Evolutionary conservation across 164 flowering plant species (phyloP), one percentile per base, ranked within the genome.

Genomic region (Liquidambar formosana): DNA sequence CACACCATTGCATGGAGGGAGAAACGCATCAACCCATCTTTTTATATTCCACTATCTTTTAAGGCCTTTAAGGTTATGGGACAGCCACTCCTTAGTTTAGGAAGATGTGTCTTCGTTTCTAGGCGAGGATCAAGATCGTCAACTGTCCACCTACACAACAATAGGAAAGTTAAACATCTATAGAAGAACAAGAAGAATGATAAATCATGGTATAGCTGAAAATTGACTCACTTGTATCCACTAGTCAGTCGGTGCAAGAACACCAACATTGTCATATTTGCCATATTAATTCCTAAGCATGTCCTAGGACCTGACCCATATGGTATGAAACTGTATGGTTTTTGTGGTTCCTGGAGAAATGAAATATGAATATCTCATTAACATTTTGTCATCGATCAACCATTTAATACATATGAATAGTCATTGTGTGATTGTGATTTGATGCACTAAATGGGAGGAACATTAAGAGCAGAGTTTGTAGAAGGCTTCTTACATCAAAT

Each of bases 301-400:
- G 79, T 80, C 68, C 83, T 74, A 0, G 82, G 76, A 62, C 86
- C 86, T 57, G 82, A 76, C 49, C 83, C 86, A 68, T 80, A 83
- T 21, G 83, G 83, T 57, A 83, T 69, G 67, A 68, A 80, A 57
- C 82, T 80, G 65, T 80, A 83, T 57, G 86, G 82, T 61, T 76
- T 76, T 61, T 67, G 83, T 21, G 61, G 25, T 67, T 83, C 86
- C 86, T 83, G 86, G 4, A 63, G 16, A 63, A 13, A 51, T 47
- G 23, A 15, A 46, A 52, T n/a, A 5, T 33, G 41, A 6, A 33
- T 33, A 33, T 6, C 41, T 57, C 16, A 3, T 18, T 51, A 19
- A 54, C 27, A 8, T 21, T 8, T 54, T 54, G 5, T 22, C 14
- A 54, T 54, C 23, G 21, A 1, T 22, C 8, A 33, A n/a, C n/a